Conservation (phyloP, 345 rosid species). For the Corchorus capsularis region DNA sequence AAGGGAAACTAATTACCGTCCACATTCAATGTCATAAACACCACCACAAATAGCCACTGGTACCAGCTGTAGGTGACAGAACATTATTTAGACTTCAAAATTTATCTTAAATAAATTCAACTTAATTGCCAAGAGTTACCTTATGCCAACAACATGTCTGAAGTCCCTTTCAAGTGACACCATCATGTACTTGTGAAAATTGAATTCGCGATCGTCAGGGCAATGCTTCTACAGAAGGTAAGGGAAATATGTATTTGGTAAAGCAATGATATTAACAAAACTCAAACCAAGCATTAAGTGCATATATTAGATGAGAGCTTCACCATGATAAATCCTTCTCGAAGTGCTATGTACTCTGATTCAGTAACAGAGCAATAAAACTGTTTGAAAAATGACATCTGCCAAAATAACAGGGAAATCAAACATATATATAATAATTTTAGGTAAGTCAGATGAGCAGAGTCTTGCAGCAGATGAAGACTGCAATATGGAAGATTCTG, state of each 20-base stretch:
- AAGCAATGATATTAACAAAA: neutral
- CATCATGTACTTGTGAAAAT: constrained; percentile 73
- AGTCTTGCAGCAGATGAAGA: neutral
- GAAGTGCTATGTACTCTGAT: constrained; percentile 72
- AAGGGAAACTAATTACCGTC: constrained; percentile 50
- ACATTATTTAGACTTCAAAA: no score
- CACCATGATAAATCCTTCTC: constrained; percentile 80
- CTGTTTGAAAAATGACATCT: constrained; percentile 89
- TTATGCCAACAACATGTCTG: constrained; percentile 73
- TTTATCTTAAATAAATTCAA: no score
- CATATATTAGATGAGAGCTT: constrained; percentile 15
- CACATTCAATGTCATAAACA: constrained; percentile 72
- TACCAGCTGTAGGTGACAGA: constrained; percentile 55
- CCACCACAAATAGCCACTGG: constrained; percentile 85
- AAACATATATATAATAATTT: neutral
- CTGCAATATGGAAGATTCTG: neutral
- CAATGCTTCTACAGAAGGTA: constrained; percentile 48
- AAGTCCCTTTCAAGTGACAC: constrained; percentile 65
- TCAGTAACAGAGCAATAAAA: constrained; percentile 70
- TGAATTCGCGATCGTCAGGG: constrained; percentile 30
- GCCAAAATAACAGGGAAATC: constrained; percentile 20
- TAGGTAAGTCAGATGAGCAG: neutral
- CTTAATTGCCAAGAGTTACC: constrained; percentile 47
- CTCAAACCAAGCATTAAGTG: neutral
- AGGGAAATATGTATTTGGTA: neutral